Evolutionary conservation across 1,284 basidiomycete genomes (phyloP), one percentile per base, ranked within the genome.

Genomic region (Ceratorhiza oryzae-sativae): DNA sequence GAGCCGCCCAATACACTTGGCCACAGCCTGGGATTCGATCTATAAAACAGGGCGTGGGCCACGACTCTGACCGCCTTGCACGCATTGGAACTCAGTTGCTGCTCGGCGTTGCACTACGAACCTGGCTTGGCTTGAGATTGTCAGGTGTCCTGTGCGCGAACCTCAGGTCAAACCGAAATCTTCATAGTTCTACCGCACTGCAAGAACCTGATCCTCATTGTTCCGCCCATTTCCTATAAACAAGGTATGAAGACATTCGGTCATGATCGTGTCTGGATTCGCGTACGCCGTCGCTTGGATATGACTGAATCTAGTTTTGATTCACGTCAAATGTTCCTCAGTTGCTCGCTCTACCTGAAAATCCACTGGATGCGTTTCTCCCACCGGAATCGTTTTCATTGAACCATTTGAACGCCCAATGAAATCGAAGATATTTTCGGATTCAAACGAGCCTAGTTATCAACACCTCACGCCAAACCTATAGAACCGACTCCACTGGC

Each of bases 41-140:
- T 56, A 27, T 5, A n/a, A 36, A n/a, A 20, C 32, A 15, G n/a
- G 53, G 30, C 53, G n/a, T 36, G 32, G 32, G 53, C 25, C 49
- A 51, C 13, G 12, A 4, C 6, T 30, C 30, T 36, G 13, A 34
- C 32, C 27, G 30, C n/a, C 53, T 36, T 56, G n/a, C 30, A 32
- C 32, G 49, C 8, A 15, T 56, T 36, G 53, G 53, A 56, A 18
- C 53, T 56, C 53, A 56, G 53, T 56, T 56, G 53, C 53, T 56
- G 53, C 53, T 56, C 18, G 53, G 32, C 53, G 32, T 34, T 20
- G 32, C 32, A 8, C 15, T 32, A 34, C 30, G 36, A n/a, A 34
- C 53, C 53, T 36, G 15, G 53, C 32, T 56, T n/a, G 53, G 53
- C 3, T 34, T 36, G 32, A 56, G n/a, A n/a, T n/a, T n/a, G n/a